Evolutionary conservation across 257 asterid genomes (phyloP), one percentile per base, ranked within the genome.

Genomic region (Solanum habrochaites): DNA sequence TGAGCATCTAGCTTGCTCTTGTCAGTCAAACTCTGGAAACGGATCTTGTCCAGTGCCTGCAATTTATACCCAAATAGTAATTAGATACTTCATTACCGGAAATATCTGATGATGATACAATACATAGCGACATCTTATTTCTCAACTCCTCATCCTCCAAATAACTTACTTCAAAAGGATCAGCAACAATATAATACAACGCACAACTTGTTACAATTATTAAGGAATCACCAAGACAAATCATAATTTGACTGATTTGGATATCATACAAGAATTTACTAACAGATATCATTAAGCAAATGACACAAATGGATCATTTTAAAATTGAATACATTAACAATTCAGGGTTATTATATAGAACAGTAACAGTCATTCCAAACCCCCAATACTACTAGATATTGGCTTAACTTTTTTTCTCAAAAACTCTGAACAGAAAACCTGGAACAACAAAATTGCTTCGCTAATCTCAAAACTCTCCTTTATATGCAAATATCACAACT

Each of bases 1-100:
- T 94, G 97, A 16, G 91, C 90, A 81, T 94, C 95, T 12, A 92
- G 93, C 92, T 92, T 93, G 92, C 92, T 93, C 93, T 93, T 93
- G 89, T 93, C 95, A 12, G 95, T 92, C 91, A 93, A 89, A 85
- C 93, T 87, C 86, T 93, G 94, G 40, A 92, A 93, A 2, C 94
- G 93, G 85, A 93, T 93, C 91, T 92, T 93, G 89, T 93, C 96
- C 83, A 93, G 72, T 23, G 94, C 95, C 95, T 93, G 9, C 62
- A 77, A 75, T 27, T 13, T 67, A 80, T 10, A 39, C 18, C 11
- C 27, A 62, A 13, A 39, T 35, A 25, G 35, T 6, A 35, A 37
- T 83, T 40, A 75, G 7, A 75, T 75, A 40, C 82, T 74, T 74
- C 58, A 40, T 40, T 40, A n/a, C 35, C 56, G 2, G 5, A 40